Evolutionary conservation across 805 yeast species (phyloP).

Genomic region (Hanseniaspora lindneri): DNA sequence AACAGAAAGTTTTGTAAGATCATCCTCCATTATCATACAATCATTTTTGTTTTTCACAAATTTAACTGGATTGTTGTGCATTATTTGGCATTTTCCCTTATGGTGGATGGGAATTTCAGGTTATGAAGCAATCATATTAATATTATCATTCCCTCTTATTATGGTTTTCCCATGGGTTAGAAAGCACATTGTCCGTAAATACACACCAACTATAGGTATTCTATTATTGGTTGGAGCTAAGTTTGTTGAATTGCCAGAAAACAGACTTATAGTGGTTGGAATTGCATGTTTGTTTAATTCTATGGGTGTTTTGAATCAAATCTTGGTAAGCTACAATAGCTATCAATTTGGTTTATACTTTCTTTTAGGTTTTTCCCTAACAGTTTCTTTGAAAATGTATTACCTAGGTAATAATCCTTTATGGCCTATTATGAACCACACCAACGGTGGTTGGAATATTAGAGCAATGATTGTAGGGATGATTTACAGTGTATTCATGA

Average conservation of each 20-base stretch:
- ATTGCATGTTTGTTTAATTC: constrained; percentile 38
- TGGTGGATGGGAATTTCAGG: constrained; percentile 98
- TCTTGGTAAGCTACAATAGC: background rate
- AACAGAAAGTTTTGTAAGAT: constrained; percentile 19
- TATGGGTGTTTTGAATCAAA: constrained; percentile 5
- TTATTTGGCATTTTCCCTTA: constrained; percentile 93
- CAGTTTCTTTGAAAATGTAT: constrained; percentile 64
- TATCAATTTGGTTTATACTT: constrained; percentile 23
- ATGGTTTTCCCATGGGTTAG: constrained; percentile 33
- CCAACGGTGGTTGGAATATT: constrained; percentile 76
- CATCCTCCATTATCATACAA: constrained; percentile 32
- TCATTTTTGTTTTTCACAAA: constrained; percentile 79
- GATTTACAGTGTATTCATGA: constrained; percentile 49
- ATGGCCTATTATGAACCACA: constrained; percentile 86
- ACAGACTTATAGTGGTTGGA: constrained; percentile 58
- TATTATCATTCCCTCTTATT: constrained; percentile 48
- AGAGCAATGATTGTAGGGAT: constrained; percentile 54
- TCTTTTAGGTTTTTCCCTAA: constrained; percentile 53
- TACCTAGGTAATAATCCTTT: constrained; percentile 81
- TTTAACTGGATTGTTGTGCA: constrained; percentile 64
- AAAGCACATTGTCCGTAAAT: constrained; percentile 25
- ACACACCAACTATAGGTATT: constrained; percentile 10
- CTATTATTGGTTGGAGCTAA: constrained; percentile 44
- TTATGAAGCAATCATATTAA: constrained; percentile 60
- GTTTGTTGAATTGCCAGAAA: constrained; percentile 52